These are phyloP conservation scores for Penicillium sumatraense DNA, from an alignment of 2,329 filamentous ascomycete genomes.

Conservation along the genomic window DNA sequence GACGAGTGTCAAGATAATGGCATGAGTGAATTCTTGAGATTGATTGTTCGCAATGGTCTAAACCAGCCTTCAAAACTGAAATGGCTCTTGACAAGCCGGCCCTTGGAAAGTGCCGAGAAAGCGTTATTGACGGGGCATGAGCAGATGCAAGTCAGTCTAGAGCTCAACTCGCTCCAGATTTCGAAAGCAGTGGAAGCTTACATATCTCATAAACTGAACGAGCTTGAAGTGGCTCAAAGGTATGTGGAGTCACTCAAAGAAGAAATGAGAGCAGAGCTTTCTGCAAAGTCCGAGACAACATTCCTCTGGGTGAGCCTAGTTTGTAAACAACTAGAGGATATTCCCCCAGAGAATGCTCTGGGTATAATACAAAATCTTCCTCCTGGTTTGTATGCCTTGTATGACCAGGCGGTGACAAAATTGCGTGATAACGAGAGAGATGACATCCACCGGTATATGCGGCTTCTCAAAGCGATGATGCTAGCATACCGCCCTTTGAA, in stretches of 20 bases:
- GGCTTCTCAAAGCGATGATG: constrained; percentile 30
- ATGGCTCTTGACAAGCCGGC: constrained; percentile 37
- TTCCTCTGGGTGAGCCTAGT: constrained; percentile 34
- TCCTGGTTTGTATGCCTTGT: constrained; percentile 26
- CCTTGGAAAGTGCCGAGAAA: constrained; percentile 26
- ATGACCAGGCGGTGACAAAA: constrained; percentile 27
- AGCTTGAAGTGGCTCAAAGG: too few relatives aligned
- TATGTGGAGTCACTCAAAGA: too few relatives aligned
- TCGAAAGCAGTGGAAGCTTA: too few relatives aligned
- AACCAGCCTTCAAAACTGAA: constrained; percentile 27
- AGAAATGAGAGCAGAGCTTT: too few relatives aligned
- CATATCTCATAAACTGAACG: too few relatives aligned
- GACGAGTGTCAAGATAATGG: constrained; percentile 31
- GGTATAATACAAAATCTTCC: constrained; percentile 24
- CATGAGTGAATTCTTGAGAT: constrained; percentile 16
- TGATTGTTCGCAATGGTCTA: constrained; percentile 23
- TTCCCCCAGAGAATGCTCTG: constrained; percentile 8
- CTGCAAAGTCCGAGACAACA: constrained; percentile 26
- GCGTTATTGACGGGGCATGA: constrained; percentile 27
- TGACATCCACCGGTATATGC: constrained; percentile 21
- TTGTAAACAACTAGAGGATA: constrained; percentile 29
- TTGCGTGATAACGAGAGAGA: constrained; percentile 15
- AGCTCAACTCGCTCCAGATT: constrained; percentile 26
- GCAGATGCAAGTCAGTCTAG: constrained; percentile 19
- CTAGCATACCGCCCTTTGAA: constrained; percentile 29